Base-by-base conservation (phyloP, 2,329 filamentous ascomycete genomes). In the Penicillium sp. region DNA sequence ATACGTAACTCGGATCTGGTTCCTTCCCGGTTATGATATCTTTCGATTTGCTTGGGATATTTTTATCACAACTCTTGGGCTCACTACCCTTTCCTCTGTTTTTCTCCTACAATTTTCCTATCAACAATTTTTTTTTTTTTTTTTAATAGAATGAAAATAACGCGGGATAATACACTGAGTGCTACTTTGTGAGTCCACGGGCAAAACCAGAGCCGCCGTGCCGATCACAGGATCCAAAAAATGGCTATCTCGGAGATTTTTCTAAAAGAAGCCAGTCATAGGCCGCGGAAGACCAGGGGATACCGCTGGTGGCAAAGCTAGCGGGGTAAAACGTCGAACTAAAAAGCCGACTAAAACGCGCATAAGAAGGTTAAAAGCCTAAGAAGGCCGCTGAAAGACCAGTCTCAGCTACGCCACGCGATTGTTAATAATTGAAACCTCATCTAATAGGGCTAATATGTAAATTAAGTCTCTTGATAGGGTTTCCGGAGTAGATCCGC, bases 391-490 rank as follows among this genome's bases (percentile, higher is more conserved):
- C 26, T 29, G 26, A 29, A 29, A 3, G 26, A 2, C 46, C 22
- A 42, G 35, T 54, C 55, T 62, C 61, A 63, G 61, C 61, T 48
- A 55, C 58, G 61, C 61, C 61, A 61, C 58, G 48, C 31, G 31
- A 50, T 26, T 13, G 2, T n/a, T 22, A 16, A 18, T 22, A 26
- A 24, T 26, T 26, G 1, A 22, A 16, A 26, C 35, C 35, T 5
- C 34, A 38, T 49, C 14, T 32, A 13, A 18, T 26, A 26, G 14
- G n/a, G 32, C 7, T 26, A 22, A 52, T 10, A 29, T 29, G 9
- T 29, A 29, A 29, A 29, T 29, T 34, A 34, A 14, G 14, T 34
- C 5, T 34, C 32, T 34, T 13, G 32, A 34, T 34, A 14, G n/a
- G 18, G 6, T 47, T 35, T 50, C n/a, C 35, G 22, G 26, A 38